Conservation (phyloP, 1,284 basidiomycete genomes). For the Fistulinella cinereoalba region DNA sequence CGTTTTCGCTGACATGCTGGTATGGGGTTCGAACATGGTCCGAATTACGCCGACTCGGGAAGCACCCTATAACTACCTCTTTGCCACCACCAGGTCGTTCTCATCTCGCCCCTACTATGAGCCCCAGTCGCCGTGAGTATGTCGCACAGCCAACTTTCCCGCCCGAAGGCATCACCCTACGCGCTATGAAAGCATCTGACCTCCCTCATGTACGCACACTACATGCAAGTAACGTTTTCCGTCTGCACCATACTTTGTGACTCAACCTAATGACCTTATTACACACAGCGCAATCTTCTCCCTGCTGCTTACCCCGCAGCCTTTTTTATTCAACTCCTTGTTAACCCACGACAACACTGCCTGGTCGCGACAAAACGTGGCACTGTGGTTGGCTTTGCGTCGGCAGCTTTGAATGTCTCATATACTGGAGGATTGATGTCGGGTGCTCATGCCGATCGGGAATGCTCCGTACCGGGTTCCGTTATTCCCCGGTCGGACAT, state of each 20-base stretch:
- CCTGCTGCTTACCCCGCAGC: constrained; percentile 47
- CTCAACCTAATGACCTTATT: constrained; percentile 1
- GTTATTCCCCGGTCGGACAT: constrained; percentile 34
- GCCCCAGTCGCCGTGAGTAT: not conserved
- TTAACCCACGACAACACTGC: constrained; percentile 47
- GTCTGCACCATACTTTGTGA: not conserved
- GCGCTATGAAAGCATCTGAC: constrained; percentile 37
- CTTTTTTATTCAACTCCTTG: constrained; percentile 55
- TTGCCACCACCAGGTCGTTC: not conserved
- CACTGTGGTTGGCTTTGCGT: constrained; percentile 47
- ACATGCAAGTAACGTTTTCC: constrained; percentile 39
- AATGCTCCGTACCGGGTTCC: constrained; percentile 7
- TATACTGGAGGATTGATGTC: constrained; percentile 15
- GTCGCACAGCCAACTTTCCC: not conserved
- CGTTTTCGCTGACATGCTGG: not conserved
- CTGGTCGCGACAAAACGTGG: constrained; percentile 42
- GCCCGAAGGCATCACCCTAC: constrained; percentile 25
- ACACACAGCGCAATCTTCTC: constrained; percentile 38
- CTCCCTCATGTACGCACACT: constrained; percentile 42
- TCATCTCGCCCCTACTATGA: constrained; percentile 12
- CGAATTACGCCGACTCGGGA: constrained; percentile 17
- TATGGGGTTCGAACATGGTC: constrained; percentile 1
- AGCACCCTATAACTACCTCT: not conserved
- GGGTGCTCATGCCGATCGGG: constrained; percentile 3
- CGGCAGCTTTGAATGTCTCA: constrained; percentile 38